These are phyloP conservation scores for Lachnellula suecica DNA, from an alignment of 2,329 filamentous ascomycete genomes.

Conservation along the genomic window DNA sequence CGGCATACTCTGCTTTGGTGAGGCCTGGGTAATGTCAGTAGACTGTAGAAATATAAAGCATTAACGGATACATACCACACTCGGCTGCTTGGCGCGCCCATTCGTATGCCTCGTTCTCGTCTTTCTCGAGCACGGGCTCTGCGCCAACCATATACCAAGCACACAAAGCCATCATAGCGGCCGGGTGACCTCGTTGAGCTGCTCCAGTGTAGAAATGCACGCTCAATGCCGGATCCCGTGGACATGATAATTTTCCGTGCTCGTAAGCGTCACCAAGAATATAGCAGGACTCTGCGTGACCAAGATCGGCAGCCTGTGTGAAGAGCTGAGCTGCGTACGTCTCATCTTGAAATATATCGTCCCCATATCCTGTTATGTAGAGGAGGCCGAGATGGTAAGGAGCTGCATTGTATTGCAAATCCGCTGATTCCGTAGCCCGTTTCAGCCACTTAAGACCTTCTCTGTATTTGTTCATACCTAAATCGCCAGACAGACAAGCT, in stretches of 20 bases:
- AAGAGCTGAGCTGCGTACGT: slow-evolving; percentile 91
- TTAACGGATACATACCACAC: slow-evolving; percentile 60
- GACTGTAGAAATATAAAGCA: background rate
- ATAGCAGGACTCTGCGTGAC: slow-evolving; percentile 82
- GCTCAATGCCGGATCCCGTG: slow-evolving; percentile 85
- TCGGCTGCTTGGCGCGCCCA: slow-evolving; percentile 90
- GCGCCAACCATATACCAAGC: slow-evolving; percentile 98
- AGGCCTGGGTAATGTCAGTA: slow-evolving; percentile 28
- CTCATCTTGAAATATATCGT: slow-evolving; percentile 89
- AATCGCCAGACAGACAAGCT: slow-evolving; percentile 84
- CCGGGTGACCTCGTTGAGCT: slow-evolving; percentile 77
- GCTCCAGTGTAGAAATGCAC: slow-evolving; percentile 97
- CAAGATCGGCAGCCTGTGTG: slow-evolving; percentile 89
- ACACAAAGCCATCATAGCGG: slow-evolving; percentile 97
- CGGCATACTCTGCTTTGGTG: slow-evolving; percentile 80
- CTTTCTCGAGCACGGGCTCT: slow-evolving; percentile 86
- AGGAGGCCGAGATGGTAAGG: slow-evolving; percentile 87
- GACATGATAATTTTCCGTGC: slow-evolving; percentile 83
- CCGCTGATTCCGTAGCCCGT: slow-evolving; percentile 84
- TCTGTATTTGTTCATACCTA: slow-evolving; percentile 81
- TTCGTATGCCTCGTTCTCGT: slow-evolving; percentile 94
- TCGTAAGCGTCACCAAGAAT: slow-evolving; percentile 97
- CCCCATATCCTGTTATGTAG: slow-evolving; percentile 91
- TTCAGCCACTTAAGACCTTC: slow-evolving; percentile 98
- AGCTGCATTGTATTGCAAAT: slow-evolving; percentile 86